A percentile compares a stretch with the other conserved stretches of the same genome.
Evolutionary conservation across 169 alveolate species (phyloP).

Genomic region (Perkinsus chesapeaki): DNA sequence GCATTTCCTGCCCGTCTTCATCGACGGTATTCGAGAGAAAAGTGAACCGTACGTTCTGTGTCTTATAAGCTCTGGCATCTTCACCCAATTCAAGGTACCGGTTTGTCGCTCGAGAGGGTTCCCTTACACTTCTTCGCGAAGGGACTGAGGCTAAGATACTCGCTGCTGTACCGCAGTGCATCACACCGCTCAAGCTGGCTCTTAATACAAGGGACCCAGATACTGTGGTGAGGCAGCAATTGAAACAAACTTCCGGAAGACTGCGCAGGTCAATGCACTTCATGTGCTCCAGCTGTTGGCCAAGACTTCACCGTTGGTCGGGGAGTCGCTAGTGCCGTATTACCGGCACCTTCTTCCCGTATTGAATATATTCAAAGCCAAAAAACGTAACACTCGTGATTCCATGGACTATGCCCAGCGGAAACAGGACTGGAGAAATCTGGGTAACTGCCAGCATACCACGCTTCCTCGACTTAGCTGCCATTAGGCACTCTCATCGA

Average conservation of each 20-base stretch:
- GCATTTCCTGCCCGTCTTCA: constrained; percentile 15
- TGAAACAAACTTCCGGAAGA: neutral
- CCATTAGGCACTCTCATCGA: constrained; percentile 16
- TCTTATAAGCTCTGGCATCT: neutral
- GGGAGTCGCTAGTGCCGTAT: constrained; percentile 73
- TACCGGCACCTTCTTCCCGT: constrained; percentile 66
- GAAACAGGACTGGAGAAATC: constrained; percentile 40
- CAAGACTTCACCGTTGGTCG: constrained; percentile 45
- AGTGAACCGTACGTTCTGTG: neutral
- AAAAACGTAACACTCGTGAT: constrained; percentile 53
- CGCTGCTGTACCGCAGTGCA: neutral
- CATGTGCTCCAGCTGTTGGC: constrained; percentile 4
- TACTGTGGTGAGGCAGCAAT: neutral
- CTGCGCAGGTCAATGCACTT: constrained; percentile 3
- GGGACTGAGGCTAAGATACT: neutral
- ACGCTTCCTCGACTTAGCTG: neutral
- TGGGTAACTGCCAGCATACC: constrained; percentile 45
- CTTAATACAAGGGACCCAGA: neutral
- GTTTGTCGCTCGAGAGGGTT: neutral
- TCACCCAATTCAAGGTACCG: neutral
- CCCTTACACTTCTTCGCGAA: neutral
- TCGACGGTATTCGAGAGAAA: constrained; percentile 12
- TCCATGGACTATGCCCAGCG: constrained; percentile 58
- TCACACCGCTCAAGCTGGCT: neutral
- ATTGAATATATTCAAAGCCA: constrained; percentile 58